Base-by-base conservation (phyloP, 495 filamentous ascomycete species). In the Hypoxylon fragiforme region DNA sequence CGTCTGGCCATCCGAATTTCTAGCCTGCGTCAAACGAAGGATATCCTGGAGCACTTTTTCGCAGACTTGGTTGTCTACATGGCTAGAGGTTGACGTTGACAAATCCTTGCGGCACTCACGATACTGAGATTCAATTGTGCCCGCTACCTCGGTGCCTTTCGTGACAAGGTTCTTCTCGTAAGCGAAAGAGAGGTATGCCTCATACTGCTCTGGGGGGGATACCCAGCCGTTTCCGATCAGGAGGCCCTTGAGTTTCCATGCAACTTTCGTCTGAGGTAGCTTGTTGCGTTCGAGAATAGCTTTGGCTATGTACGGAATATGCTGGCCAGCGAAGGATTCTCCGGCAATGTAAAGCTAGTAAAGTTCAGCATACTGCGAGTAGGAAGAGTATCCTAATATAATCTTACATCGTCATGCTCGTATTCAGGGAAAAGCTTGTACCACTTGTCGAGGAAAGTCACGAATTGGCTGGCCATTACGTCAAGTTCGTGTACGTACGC, bases 181-280 rank as follows among this genome's bases (percentile, higher is more conserved):
- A 14, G 85, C 85, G 64, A 83, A 96, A 13, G 82, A 74, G 15
- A 96, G 75, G 60, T 96, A 95, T 2, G 92, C 79, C n/a, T 86
- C 83, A 66, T 97, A 98, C 68, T 98, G 94, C 44, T 95, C 89
- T 3, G 71, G 68, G 1, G 92, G 91, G 2, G 91, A 88, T 55
- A 97, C 91, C 95, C 95, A 98, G 15, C 92, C 94, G 66, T 97
- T 98, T 26, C 94, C 94, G 50, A 98, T 98, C 12, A 98, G 68
- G 28, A 98, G 77, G 12, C 95, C 95, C 49, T 81, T 76, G n/a
- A 98, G 69, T 19, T 89, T 88, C 95, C 94, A 97, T 12, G 67
- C 70, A 14, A 69, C 60, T n/a, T 65, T 59, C 7, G 62, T 64
- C 11, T 50, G 55, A 5, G 64, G 64, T 3, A 62, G 61, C 60